Evolutionary conservation across 2,329 filamentous ascomycete genomes (phyloP), one percentile per base, ranked within the genome.

Genomic region (Gremmenia infestans): DNA sequence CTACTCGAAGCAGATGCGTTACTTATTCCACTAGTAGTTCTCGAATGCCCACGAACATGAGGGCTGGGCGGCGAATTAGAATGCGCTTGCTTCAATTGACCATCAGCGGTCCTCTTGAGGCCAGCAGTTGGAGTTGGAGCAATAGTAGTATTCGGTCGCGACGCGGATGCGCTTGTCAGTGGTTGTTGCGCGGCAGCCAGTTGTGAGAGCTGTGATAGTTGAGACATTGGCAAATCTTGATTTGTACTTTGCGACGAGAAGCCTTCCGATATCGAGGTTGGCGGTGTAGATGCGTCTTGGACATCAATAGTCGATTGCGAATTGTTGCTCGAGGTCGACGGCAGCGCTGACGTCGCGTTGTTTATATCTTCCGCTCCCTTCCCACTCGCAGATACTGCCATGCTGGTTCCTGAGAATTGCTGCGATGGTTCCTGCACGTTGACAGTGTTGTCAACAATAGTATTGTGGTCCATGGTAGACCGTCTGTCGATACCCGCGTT

Each of bases 31-130:
- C 89, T 93, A 48, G 83, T 83, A 60, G 85, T 91, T 66, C 89
- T 81, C 28, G 86, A 87, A 70, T 90, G 88, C 32, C 80, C 80
- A 43, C 58, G 64, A 46, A 25, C 36, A 14, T 50, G 56, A 17
- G 64, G 60, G 52, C 59, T 70, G 25, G 63, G 72, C 23, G 74
- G 74, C 43, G 79, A 84, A 48, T 69, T 72, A 59, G 72, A 78
- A 4, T 11, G n/a, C 7, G 73, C 72, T 61, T 77, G 71, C 72
- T 91, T 95, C 55, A 91, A 78, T 50, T 82, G 76, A 43, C 89
- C 91, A 67, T 88, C 87, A 36, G 89, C 88, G 65, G 83, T 93
- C 63, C 91, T 81, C 74, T 95, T 95, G 59, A 83, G 82, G 17
- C 81, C 78, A 36, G 66, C 68, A 50, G 64, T 64, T 12, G 64